Evolutionary conservation across 106 monocot species (phyloP).

Genomic region (Hemerocallis citrina): DNA sequence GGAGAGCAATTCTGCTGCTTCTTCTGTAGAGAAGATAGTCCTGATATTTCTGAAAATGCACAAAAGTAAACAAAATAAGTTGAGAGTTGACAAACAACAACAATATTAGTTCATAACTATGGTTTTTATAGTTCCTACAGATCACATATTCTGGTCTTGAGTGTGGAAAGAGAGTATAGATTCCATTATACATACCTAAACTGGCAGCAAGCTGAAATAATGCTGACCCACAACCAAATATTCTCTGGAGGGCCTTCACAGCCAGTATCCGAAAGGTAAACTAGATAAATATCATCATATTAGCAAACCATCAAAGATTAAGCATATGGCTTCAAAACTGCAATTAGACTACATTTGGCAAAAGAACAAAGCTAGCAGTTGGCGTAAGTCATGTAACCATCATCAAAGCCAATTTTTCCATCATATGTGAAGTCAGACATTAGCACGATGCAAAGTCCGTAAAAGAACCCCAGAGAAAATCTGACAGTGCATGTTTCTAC

Average conservation of each 20-base stretch:
- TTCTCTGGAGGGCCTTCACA: conserved; percentile 70
- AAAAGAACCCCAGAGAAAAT: too few relatives aligned
- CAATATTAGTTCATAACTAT: background rate
- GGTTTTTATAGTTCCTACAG: background rate
- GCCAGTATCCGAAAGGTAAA: conserved; percentile 23
- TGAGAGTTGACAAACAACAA: background rate
- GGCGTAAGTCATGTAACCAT: too few relatives aligned
- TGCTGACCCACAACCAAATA: conserved; percentile 69
- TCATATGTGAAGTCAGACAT: too few relatives aligned
- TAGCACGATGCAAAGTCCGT: too few relatives aligned
- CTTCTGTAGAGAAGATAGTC: conserved; percentile 47
- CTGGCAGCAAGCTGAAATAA: conserved; percentile 54
- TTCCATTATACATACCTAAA: conserved; percentile 82
- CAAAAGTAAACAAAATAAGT: background rate
- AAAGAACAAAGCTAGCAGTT: background rate
- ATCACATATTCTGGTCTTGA: background rate
- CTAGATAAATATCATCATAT: conserved; percentile 3
- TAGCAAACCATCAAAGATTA: background rate
- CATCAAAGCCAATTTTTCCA: background rate
- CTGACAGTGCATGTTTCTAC: too few relatives aligned
- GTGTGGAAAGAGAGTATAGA: background rate
- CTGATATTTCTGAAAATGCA: conserved; percentile 32
- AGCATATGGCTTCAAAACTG: too few relatives aligned
- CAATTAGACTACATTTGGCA: background rate
- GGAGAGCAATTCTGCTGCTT: conserved; percentile 67